phyloP scores from a whole-genome alignment of 140 eudicot species.

The Stevia rebaudiana region DNA sequence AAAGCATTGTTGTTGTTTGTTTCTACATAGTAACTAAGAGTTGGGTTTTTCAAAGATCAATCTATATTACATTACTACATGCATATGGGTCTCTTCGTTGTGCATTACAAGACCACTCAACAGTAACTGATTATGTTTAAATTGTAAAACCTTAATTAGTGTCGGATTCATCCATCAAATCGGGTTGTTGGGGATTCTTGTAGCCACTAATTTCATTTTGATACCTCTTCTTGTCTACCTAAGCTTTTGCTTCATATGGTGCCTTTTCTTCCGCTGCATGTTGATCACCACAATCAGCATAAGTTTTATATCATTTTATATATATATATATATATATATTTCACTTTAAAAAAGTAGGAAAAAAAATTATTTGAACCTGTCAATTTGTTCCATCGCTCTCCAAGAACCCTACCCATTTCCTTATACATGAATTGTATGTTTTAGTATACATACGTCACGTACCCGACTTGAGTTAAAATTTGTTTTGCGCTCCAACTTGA shows the following conservation, averaged over 20 bases:
- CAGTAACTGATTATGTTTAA: not conserved
- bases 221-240: slow-evolving; percentile 67
- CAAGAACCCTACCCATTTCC: slow-evolving; percentile 69
- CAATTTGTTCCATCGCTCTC: slow-evolving; percentile 76
- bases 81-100: not conserved
- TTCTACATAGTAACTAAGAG: not conserved
- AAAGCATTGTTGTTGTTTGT: slow-evolving; percentile 17
- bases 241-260: slow-evolving; percentile 71
- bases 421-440: too few relatives aligned
- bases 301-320: too few relatives aligned
- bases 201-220: slow-evolving; percentile 56
- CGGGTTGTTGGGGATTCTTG: slow-evolving; percentile 51
- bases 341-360: not conserved
- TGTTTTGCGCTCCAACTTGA: too few relatives aligned
- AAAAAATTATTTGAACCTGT: slow-evolving; percentile 40
- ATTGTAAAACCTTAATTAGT: slow-evolving; percentile 30
- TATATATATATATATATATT: too few relatives aligned
- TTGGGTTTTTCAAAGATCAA: not conserved
- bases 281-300: slow-evolving; percentile 8
- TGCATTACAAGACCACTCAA: too few relatives aligned
- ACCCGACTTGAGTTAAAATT: too few relatives aligned
- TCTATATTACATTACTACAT: not conserved
- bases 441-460: too few relatives aligned
- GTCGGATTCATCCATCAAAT: slow-evolving; percentile 64
- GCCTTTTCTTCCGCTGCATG: slow-evolving; percentile 84